Percentiles rank a stretch among this genome's conserved stretches.
Conservation (phyloP, 208 protist species). For the Blechomonas ayalai region DNA sequence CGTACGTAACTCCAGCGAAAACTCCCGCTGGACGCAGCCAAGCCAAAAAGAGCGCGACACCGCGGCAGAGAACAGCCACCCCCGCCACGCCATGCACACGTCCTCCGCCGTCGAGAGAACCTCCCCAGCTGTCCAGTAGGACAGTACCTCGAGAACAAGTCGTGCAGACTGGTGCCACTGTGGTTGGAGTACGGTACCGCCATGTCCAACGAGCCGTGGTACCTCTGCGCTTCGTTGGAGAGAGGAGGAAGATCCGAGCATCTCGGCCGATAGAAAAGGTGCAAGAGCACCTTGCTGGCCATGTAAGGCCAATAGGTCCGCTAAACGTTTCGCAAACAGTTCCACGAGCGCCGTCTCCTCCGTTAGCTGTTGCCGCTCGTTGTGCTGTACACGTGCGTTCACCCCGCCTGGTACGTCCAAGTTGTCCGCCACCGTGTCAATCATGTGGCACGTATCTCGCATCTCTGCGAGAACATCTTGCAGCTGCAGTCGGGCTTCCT, state of each 20-base stretch:
- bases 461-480: slow-evolving; percentile 19
- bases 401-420: slow-evolving; percentile 24
- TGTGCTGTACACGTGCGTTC: slow-evolving; percentile 17
- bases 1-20: slow-evolving; percentile 23
- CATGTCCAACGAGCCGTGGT: background rate
- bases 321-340: slow-evolving; percentile 38
- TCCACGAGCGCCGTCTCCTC: slow-evolving; percentile 29
- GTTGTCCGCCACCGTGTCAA: slow-evolving; percentile 30
- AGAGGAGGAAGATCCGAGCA: background rate
- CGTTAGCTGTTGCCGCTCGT: slow-evolving; percentile 24
- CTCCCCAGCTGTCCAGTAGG: slow-evolving; percentile 48
- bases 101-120: slow-evolving; percentile 45
- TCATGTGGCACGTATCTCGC: slow-evolving; percentile 19
- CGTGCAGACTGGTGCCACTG: slow-evolving; percentile 19
- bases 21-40: slow-evolving; percentile 68
- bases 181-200: background rate
- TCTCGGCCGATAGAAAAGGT: background rate
- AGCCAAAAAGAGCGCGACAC: slow-evolving; percentile 63
- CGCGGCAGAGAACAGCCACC: slow-evolving; percentile 38
- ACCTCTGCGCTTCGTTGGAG: background rate
- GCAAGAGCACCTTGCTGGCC: background rate
- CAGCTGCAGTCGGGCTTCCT: slow-evolving; percentile 23
- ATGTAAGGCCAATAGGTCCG: background rate
- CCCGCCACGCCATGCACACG: slow-evolving; percentile 53
- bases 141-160: slow-evolving; percentile 51